Percentiles rank a stretch among this genome's conserved stretches.
These are phyloP conservation scores for Thermochaetoides thermophila DNA, from an alignment of 495 filamentous ascomycete species.

Conservation along the genomic window DNA sequence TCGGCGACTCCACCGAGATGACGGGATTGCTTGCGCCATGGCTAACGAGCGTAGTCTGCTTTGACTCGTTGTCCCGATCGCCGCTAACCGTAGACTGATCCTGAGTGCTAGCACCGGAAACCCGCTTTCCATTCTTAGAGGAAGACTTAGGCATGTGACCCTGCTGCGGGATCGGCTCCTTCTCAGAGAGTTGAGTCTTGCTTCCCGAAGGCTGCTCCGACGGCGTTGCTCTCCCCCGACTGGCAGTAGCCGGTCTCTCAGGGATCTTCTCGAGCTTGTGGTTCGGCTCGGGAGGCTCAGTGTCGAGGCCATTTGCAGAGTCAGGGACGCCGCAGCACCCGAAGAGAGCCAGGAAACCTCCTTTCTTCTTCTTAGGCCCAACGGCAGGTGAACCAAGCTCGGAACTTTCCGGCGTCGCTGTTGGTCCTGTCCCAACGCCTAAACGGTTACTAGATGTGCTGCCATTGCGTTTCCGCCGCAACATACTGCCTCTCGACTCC, in stretches of 20 bases:
- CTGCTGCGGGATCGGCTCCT: slow-evolving; percentile 20
- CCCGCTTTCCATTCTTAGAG: slow-evolving; percentile 25
- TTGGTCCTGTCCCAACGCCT: slow-evolving; percentile 31
- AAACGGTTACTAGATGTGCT: slow-evolving; percentile 43
- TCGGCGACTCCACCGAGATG: slow-evolving; percentile 31
- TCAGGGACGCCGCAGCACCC: slow-evolving; percentile 64
- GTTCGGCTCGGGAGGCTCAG: slow-evolving; percentile 44
- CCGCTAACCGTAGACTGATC: slow-evolving; percentile 27
- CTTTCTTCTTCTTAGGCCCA: slow-evolving; percentile 44
- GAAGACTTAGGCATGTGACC: slow-evolving; percentile 17
- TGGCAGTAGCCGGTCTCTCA: slow-evolving; percentile 35
- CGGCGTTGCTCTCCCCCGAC: slow-evolving; percentile 38
- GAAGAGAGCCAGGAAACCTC: slow-evolving; percentile 54
- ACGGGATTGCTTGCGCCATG: slow-evolving; percentile 22
- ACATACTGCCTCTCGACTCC: slow-evolving; percentile 55
- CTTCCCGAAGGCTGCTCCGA: slow-evolving; percentile 39
- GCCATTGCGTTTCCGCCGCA: slow-evolving; percentile 50
- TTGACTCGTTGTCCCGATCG: slow-evolving; percentile 31
- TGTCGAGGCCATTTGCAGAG: slow-evolving; percentile 45
- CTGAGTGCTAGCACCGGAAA: slow-evolving; percentile 27
- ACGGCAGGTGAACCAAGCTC: slow-evolving; percentile 31
- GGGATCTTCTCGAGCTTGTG: slow-evolving; percentile 50
- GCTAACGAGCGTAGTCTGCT: slow-evolving; percentile 29
- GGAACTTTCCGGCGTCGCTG: slow-evolving; percentile 30
- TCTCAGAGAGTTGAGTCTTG: slow-evolving; percentile 32